Conservation (phyloP, 2,329 filamentous ascomycete genomes). For the Fusarium secorum region DNA sequence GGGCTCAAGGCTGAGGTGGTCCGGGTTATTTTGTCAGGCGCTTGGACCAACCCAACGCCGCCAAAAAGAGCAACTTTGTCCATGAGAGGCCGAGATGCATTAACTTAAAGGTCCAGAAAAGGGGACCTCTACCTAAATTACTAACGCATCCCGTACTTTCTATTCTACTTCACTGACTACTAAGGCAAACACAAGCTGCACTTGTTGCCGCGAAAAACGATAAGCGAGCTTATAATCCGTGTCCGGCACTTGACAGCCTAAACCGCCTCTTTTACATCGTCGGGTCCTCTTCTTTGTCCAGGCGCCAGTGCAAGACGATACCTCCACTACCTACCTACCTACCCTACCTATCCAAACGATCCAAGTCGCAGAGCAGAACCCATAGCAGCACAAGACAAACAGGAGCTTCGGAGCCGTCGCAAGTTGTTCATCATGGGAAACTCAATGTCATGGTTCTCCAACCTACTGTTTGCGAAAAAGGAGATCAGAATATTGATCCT, state of each 20-base stretch:
- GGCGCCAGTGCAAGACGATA: constrained; percentile 9
- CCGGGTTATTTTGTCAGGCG: constrained; percentile 42
- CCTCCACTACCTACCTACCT: not conserved
- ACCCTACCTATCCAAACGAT: not conserved
- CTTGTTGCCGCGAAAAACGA: not conserved
- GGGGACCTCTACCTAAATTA: constrained; percentile 42
- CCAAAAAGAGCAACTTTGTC: constrained; percentile 42
- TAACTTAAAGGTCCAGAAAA: constrained; percentile 41
- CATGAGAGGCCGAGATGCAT: constrained; percentile 38
- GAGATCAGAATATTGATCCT: constrained; percentile 96
- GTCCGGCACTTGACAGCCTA: not conserved
- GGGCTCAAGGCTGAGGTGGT: constrained; percentile 7
- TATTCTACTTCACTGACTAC: constrained; percentile 23
- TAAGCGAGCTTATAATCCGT: constrained; percentile 1
- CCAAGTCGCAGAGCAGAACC: not conserved
- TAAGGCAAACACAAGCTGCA: constrained; percentile 15
- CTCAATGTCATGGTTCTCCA: constrained; percentile 73
- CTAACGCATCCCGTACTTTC: constrained; percentile 8
- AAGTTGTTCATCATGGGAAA: constrained; percentile 63
- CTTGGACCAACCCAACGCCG: constrained; percentile 41
- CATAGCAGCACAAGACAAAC: constrained; percentile 5
- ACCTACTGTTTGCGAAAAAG: constrained; percentile 89
- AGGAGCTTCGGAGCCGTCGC: constrained; percentile 17
- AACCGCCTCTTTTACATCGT: not conserved
- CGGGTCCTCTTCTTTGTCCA: constrained; percentile 2